Conservation (phyloP, 1,139 yeast genomes). For the Geotrichum armillariae region DNA sequence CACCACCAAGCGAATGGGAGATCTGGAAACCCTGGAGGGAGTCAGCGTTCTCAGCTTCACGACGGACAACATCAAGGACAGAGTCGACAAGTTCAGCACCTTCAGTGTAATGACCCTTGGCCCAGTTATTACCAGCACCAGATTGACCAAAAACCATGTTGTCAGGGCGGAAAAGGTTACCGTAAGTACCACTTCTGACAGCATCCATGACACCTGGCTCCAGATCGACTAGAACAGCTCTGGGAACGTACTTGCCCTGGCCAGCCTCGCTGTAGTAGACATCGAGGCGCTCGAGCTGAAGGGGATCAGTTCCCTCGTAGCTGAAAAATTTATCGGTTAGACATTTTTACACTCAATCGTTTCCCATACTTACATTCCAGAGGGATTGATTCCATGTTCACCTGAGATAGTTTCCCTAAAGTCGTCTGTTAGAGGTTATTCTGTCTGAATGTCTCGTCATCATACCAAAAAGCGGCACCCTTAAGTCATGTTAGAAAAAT, state of each 20-base stretch:
- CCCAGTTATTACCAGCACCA: slow-evolving; percentile 53
- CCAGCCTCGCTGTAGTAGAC: slow-evolving; percentile 40
- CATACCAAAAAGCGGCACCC: slow-evolving; percentile 88
- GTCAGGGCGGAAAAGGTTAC: slow-evolving; percentile 47
- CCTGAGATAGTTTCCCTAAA: slow-evolving; percentile 87
- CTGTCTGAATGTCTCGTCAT: background rate
- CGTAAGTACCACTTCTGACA: slow-evolving; percentile 45
- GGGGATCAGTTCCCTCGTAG: slow-evolving; percentile 36
- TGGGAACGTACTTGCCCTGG: slow-evolving; percentile 46
- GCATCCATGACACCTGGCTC: slow-evolving; percentile 51
- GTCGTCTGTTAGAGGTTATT: background rate
- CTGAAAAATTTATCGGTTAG: slow-evolving; percentile 9
- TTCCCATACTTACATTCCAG: slow-evolving; percentile 49
- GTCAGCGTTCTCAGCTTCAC: slow-evolving; percentile 48
- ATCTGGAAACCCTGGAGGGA: slow-evolving; percentile 49
- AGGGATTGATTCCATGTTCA: slow-evolving; percentile 89
- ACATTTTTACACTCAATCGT: background rate
- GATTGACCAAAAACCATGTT: slow-evolving; percentile 46
- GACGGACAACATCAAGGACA: slow-evolving; percentile 46
- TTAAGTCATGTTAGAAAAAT: slow-evolving; percentile 27
- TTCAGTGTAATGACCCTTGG: slow-evolving; percentile 50
- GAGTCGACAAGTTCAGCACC: slow-evolving; percentile 49
- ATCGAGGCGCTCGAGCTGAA: slow-evolving; percentile 43
- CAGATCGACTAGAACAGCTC: slow-evolving; percentile 48
- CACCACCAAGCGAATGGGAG: slow-evolving; percentile 50